Conservation (phyloP, 495 filamentous ascomycete species). For the Lophiostoma macrostomum region DNA sequence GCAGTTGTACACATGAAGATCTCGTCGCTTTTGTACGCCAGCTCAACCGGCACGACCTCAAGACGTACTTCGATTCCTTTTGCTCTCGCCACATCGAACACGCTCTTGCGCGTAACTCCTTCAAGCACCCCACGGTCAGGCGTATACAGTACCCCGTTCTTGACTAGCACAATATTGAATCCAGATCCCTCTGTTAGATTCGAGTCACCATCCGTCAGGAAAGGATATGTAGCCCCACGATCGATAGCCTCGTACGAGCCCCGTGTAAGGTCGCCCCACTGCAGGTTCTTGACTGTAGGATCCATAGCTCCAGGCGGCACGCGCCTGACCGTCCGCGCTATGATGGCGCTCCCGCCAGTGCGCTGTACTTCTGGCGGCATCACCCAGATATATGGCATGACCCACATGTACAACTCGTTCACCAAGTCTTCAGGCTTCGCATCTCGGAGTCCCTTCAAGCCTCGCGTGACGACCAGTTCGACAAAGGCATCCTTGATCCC, state of each 20-base stretch:
- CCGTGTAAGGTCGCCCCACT: constrained; percentile 45
- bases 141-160: constrained; percentile 15
- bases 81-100: constrained; percentile 11
- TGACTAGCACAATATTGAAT: constrained; percentile 21
- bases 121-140: constrained; percentile 20
- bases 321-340: constrained; percentile 43
- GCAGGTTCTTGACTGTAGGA: constrained; percentile 46
- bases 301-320: constrained; percentile 41
- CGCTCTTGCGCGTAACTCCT: constrained; percentile 23
- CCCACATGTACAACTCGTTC: constrained; percentile 44
- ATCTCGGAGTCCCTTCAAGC: constrained; percentile 39
- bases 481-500: constrained; percentile 45
- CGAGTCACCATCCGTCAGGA: constrained; percentile 43
- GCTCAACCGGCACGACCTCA: too few species aligned
- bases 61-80: constrained; percentile 8
- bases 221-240: constrained; percentile 36
- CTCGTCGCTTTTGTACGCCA: too few species aligned
- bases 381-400: constrained; percentile 43
- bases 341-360: constrained; percentile 41
- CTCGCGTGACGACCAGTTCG: constrained; percentile 45
- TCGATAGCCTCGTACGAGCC: constrained; percentile 38
- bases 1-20: too few species aligned
- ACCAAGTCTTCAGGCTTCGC: constrained; percentile 33
- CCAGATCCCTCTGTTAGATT: constrained; percentile 36
- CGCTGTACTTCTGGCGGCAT: constrained; percentile 44